Percentiles rank a stretch among this genome's conserved stretches.
Evolutionary conservation across 1,284 basidiomycete species (phyloP).

Genomic region (Leucoagaricus sp.): DNA sequence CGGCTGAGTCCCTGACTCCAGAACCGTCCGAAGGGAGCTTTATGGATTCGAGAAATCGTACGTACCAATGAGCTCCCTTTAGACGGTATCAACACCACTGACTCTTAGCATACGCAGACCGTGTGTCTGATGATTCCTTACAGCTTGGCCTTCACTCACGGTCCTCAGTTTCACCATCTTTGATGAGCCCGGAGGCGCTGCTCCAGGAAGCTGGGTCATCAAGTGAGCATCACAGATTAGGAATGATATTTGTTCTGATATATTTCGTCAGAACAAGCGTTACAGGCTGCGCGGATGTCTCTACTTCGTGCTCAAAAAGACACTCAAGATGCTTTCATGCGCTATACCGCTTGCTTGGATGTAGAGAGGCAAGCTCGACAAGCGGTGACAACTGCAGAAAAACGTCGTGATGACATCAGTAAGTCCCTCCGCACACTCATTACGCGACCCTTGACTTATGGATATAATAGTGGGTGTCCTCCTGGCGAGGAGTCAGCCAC

Average conservation of each 20-base stretch:
- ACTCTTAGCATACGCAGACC: conserved; percentile 24
- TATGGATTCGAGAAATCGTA: conserved; percentile 45
- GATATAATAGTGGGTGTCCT: conserved; percentile 47
- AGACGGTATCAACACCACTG: not conserved
- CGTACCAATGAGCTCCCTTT: conserved; percentile 10
- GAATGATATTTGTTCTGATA: conserved; percentile 19
- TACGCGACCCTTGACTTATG: conserved; percentile 8
- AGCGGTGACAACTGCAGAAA: conserved; percentile 63
- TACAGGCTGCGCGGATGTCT: conserved; percentile 46
- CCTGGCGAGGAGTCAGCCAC: conserved; percentile 48
- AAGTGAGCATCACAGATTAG: conserved; percentile 33
- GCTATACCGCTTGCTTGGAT: conserved; percentile 69
- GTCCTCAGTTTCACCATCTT: conserved; percentile 39
- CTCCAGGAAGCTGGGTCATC: conserved; percentile 43
- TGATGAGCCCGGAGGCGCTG: conserved; percentile 38
- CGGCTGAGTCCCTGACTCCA: conserved; percentile 52
- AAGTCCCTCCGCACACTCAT: conserved; percentile 21
- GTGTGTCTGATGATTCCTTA: conserved; percentile 34
- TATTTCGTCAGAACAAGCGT: conserved; percentile 39
- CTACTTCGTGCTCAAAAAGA: conserved; percentile 63
- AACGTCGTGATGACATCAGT: conserved; percentile 72
- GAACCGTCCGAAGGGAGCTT: conserved; percentile 53
- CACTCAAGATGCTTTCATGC: conserved; percentile 68
- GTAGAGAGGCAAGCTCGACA: conserved; percentile 64
- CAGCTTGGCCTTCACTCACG: conserved; percentile 25